Base-by-base conservation (phyloP, 345 rosid genomes). In the Erucastrum elatum region DNA sequence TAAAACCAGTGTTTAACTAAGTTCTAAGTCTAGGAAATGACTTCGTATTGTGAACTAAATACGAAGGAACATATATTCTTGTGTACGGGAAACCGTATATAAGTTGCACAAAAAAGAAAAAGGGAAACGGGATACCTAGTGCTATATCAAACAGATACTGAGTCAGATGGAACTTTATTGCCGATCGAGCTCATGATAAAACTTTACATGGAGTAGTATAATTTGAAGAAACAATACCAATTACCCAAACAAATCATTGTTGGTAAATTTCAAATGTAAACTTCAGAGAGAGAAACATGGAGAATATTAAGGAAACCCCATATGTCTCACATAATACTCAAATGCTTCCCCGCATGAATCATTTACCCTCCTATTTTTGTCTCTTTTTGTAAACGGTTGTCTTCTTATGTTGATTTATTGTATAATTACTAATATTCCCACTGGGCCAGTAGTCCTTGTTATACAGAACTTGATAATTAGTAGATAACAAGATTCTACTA, bases 241-340 rank as follows among this genome's bases (percentile, higher is more conserved):
- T 79, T 79, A 79, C 77, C 64, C 74, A 72, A 66, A 59, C 68
- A 72, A 79, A 79, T 79, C 64, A 72, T 79, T 73, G 46, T 60
- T 67, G 37, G 82, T 66, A 78, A 79, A 44, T 66, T 26, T 78
- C 15, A 60, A 66, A 73, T 73, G 77, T 79, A 77, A 79, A 79
- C 74, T 60, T 51, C 69, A 59, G 56, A 51, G 56, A 46, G 56
- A 49, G 56, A 49, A 17, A 49, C 55, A 49, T 1, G 55, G 56
- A 12, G 66, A 62, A 71, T 72, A 67, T 59, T 31, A 33, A 31
- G 25, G 62, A 72, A 70, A 72, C 77, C 76, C 73, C 68, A 72
- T 72, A 44, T 72, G 73, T 53, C 34, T 77, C 61, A 60, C 82
- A 66, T 72, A 60, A 66, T 67, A 72, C 69, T 72, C 73, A 72